These are phyloP conservation scores for Tylopilus felleus DNA, from an alignment of 768 basidiomycete genomes.

Conservation along the genomic window DNA sequence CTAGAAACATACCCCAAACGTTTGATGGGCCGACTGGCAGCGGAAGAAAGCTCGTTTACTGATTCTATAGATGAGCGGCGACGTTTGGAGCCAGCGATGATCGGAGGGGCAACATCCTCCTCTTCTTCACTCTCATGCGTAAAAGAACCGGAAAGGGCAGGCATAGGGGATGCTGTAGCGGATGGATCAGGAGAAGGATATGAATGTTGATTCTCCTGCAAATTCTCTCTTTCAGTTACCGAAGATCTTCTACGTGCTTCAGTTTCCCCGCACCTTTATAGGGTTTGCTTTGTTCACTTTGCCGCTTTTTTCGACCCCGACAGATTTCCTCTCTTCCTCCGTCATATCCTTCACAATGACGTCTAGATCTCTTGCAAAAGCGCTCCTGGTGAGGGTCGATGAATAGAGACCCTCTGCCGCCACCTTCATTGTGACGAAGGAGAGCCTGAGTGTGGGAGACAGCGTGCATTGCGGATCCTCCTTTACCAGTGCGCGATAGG, in stretches of 20 bases:
- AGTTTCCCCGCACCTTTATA: conserved; percentile 2
- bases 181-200: conserved; percentile 21
- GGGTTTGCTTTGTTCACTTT: neutral
- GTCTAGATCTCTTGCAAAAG: conserved; percentile 29
- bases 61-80: conserved; percentile 2
- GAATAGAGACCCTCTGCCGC: conserved; percentile 32
- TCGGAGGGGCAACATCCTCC: conserved; percentile 7
- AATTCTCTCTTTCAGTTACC: neutral
- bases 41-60: neutral
- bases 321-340: neutral
- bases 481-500: conserved; percentile 27
- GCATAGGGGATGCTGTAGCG: conserved; percentile 3
- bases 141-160: conserved; percentile 2
- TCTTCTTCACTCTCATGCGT: conserved; percentile 18
- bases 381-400: conserved; percentile 25
- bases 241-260: neutral
- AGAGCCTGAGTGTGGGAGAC: conserved; percentile 13
- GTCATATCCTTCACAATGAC: conserved; percentile 29
- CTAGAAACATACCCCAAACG: conserved; percentile 20
- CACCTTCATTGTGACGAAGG: conserved; percentile 32
- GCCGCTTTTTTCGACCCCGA: too few species aligned
- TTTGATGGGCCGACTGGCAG: conserved; percentile 11
- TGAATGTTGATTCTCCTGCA: neutral
- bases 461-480: conserved; percentile 15
- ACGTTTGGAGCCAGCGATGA: conserved; percentile 24